Percentiles rank a stretch among this genome's conserved stretches.
Evolutionary conservation across 129 eudicot species (phyloP).

Genomic region (Chrysanthemum makinoi): DNA sequence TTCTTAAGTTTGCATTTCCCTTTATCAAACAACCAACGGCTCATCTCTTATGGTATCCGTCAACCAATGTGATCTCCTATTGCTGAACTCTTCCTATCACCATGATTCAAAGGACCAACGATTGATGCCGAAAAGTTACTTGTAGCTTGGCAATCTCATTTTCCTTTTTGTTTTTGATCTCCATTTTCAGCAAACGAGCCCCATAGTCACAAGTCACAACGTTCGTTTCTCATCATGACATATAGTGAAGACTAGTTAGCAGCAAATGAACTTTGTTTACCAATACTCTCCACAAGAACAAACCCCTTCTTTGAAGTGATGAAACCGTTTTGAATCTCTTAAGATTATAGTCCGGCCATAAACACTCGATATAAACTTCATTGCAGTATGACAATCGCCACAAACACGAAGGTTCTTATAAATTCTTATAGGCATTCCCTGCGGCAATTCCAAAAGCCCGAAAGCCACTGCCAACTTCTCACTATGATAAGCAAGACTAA

Average conservation of each 20-base stretch:
- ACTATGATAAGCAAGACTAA: slow-evolving; percentile 75
- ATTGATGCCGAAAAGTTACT: not conserved
- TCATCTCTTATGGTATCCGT: not conserved
- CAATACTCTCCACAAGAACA: slow-evolving; percentile 82
- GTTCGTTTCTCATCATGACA: not conserved
- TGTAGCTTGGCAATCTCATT: not conserved
- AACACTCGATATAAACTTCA: slow-evolving; percentile 64
- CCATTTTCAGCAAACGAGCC: not conserved
- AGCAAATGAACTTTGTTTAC: slow-evolving; percentile 31
- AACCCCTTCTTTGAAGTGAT: slow-evolving; percentile 56
- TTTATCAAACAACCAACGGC: not conserved
- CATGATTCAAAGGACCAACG: not conserved
- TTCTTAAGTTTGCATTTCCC: not conserved
- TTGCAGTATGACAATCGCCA: slow-evolving; percentile 81
- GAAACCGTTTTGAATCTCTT: slow-evolving; percentile 82
- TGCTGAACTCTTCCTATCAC: not conserved
- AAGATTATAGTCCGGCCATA: slow-evolving; percentile 48
- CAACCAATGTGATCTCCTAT: not conserved
- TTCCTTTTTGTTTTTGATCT: not conserved
- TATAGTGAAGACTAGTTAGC: not conserved
- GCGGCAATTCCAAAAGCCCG: slow-evolving; percentile 57
- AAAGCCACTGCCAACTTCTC: slow-evolving; percentile 88
- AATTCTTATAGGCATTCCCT: slow-evolving; percentile 44
- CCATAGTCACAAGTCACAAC: too few relatives aligned
- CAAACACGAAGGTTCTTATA: slow-evolving; percentile 75